Base-by-base conservation (phyloP, 139 green algal species). In the Gonium pectorale region DNA sequence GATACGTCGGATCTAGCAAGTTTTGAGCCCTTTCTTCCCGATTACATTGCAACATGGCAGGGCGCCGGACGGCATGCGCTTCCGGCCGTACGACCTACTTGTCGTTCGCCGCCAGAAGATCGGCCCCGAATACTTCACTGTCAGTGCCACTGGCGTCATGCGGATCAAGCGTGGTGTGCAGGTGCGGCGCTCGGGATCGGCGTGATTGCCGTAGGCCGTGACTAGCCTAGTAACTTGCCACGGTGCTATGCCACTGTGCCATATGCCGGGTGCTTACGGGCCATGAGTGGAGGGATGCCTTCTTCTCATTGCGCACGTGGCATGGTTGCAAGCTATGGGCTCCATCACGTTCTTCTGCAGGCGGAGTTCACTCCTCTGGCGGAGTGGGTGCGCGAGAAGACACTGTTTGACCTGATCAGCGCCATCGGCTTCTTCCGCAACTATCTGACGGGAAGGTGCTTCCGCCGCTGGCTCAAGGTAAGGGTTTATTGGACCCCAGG, bases 131-230 rank as follows among this genome's bases (percentile, higher is more conserved):
- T 94, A 97, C 91, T 96, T 94, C 87, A 96, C 91, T 0, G 82
- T 97, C n/a, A 92, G 80, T 31, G 92, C 94, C 37, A 95, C 90
- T 21, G 93, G 93, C 0, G 92, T 97, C 24, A 94, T 95, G 90
- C 88, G 89, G 67, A 93, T 97, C 64, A 75, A 88, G 11, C 84
- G 86, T 2, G 92, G 93, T 1, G 83, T 91, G 68, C 92, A 93
- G 75, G 86, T 88, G 72, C 1, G 77, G 35, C 21, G 46, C 17
- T 54, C 41, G 43, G 11, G 33, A 35, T 3, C 63, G 8, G 33
- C 35, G 63, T 13, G 33, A 4, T 29, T 31, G 63, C 9, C 33
- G 33, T 3, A 70, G 33, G 60, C 49, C 49, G 49, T 17, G n/a
- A n/a, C 49, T 56, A 56, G 13, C 49, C 13, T 56, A 56, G 49